Conservation (phyloP, 2,329 filamentous ascomycete species). For the Sclerotiophoma versabilis region DNA sequence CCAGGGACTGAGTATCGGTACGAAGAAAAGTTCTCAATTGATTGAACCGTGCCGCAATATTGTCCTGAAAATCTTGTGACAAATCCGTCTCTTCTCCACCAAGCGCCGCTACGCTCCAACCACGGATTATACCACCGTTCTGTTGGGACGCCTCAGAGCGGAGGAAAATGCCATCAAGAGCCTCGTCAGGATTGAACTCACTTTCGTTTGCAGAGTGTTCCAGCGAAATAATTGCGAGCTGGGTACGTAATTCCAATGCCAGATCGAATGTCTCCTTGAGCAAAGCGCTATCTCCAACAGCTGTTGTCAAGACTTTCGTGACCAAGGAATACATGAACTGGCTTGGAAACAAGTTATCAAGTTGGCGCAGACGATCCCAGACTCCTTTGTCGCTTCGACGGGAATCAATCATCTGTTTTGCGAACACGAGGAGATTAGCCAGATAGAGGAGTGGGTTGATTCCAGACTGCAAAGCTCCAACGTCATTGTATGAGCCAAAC, state of each 20-base stretch:
- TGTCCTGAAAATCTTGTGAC: slow-evolving; percentile 43
- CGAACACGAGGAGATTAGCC: slow-evolving; percentile 54
- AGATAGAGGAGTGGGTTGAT: slow-evolving; percentile 54
- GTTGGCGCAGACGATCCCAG: slow-evolving; percentile 38
- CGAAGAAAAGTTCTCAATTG: slow-evolving; percentile 48
- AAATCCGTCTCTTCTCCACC: slow-evolving; percentile 48
- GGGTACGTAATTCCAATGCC: slow-evolving; percentile 63
- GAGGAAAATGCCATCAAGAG: slow-evolving; percentile 54
- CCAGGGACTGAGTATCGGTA: slow-evolving; percentile 39
- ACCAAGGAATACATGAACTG: slow-evolving; percentile 41
- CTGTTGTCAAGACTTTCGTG: slow-evolving; percentile 9
- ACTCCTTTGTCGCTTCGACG: slow-evolving; percentile 37
- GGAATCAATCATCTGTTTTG: slow-evolving; percentile 46
- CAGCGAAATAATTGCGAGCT: slow-evolving; percentile 58
- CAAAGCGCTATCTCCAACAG: slow-evolving; percentile 51
- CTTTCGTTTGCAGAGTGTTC: slow-evolving; percentile 40
- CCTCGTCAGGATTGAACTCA: slow-evolving; percentile 50
- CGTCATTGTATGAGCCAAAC: slow-evolving; percentile 39
- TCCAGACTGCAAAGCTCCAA: slow-evolving; percentile 28
- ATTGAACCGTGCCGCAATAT: slow-evolving; percentile 49
- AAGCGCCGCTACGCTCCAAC: slow-evolving; percentile 47
- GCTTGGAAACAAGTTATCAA: slow-evolving; percentile 47
- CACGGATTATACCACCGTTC: slow-evolving; percentile 32
- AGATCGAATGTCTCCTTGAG: slow-evolving; percentile 56
- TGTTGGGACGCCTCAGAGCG: slow-evolving; percentile 22